Conservation (phyloP, 208 protist genomes). For the Lotmaria passim region DNA sequence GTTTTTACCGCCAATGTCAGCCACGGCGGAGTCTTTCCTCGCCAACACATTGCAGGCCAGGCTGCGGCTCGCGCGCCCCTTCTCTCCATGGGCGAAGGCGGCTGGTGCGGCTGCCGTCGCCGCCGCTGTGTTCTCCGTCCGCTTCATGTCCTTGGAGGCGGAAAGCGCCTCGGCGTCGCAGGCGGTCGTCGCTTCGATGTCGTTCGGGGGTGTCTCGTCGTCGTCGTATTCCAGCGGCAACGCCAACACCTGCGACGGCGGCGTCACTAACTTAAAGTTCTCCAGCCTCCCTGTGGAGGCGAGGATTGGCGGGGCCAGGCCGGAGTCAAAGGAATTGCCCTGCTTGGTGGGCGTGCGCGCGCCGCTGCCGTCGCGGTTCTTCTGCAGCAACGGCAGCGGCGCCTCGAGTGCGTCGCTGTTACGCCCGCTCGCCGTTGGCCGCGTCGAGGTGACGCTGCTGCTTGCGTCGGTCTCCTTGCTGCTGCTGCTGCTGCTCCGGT, state of each 20-base stretch:
- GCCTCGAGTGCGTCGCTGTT: slow-evolving; percentile 5
- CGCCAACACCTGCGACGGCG: slow-evolving; percentile 3
- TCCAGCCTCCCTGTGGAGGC: neutral
- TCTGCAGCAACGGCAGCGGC: neutral
- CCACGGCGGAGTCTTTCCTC: too few relatives aligned
- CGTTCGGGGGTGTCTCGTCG: slow-evolving; percentile 8
- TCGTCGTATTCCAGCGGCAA: slow-evolving; percentile 22
- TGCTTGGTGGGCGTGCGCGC: neutral
- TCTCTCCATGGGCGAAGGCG: too few relatives aligned
- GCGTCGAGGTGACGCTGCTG: slow-evolving; percentile 19
- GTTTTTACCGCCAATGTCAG: too few relatives aligned
- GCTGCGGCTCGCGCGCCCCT: too few relatives aligned
- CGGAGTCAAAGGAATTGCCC: neutral
- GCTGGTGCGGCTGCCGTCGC: too few relatives aligned
- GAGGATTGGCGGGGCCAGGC: neutral
- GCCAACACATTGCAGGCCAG: too few relatives aligned
- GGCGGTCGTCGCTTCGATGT: slow-evolving; percentile 1
- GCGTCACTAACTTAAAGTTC: neutral
- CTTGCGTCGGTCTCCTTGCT: slow-evolving; percentile 8
- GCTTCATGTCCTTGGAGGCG: too few relatives aligned
- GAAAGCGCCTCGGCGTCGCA: neutral
- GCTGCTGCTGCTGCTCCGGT: neutral
- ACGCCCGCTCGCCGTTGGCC: neutral
- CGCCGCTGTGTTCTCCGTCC: neutral
- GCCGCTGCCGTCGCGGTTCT: neutral